Evolutionary conservation across 2,329 filamentous ascomycete genomes (phyloP), one percentile per base, ranked within the genome.

Genomic region (Intubia oerlemansii): DNA sequence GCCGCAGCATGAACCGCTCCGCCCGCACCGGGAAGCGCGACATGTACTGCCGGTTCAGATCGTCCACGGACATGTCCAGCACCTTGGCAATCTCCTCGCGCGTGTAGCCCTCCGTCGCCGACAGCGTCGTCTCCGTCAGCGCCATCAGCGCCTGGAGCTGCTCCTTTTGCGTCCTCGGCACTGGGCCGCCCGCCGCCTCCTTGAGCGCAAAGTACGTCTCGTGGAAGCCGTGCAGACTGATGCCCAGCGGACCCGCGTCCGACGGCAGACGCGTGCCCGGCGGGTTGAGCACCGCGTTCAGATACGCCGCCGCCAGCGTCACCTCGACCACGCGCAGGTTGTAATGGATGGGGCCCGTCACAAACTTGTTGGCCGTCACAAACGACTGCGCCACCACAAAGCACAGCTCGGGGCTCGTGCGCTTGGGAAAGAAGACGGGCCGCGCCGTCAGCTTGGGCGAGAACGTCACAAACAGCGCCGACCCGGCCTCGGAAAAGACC

Each of bases 241-340:
- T 68, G 7, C 78, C 80, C 7, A 95, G 61, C 0, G 88, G 85
- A 4, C 76, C 78, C 5, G 72, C 70, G 48, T 98, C 88, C 32
- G 63, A 53, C 12, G 79, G 72, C 1, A 95, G 66, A 17, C 55
- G 49, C 1, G 66, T 69, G 20, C 56, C 57, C 1, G 57, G 44
- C 9, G 64, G 60, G 46, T 62, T 66, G 33, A 70, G 51, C 16
- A 56, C 53, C 16, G 66, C 63, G 39, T 71, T 59, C 34, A 74
- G 57, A 43, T 66, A 69, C 15, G 63, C 65, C 4, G 88, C 82
- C 4, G 88, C 88, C 18, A 98, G 63, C 30, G 77, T 88, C 54
- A 81, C 90, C 53, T 98, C 88, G 21, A 93, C 88, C 2, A 98
- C 88, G 17, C 88, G 76, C 15, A 98, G 66, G 50, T 98, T 98